Percentiles rank a stretch among this genome's conserved stretches.
phyloP scores from a whole-genome alignment of 2,329 filamentous ascomycete genomes.

The Fusarium equiseti region DNA sequence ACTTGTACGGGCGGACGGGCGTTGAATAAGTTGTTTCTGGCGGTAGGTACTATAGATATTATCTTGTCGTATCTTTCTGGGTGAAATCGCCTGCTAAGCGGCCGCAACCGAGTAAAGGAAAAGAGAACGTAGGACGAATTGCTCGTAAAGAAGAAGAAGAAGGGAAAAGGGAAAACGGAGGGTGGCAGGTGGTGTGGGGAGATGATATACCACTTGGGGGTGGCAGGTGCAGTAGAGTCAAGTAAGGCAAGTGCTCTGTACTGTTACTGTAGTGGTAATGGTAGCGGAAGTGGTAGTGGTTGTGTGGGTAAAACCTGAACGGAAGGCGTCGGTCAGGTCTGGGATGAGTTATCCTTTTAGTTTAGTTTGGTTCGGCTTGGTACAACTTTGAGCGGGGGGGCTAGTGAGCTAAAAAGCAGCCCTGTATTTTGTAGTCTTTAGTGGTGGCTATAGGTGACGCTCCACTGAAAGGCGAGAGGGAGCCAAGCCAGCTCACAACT shows the following conservation, averaged over 20 bases:
- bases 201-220: slow-evolving; percentile 47
- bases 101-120: slow-evolving; percentile 68
- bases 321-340: slow-evolving; percentile 3
- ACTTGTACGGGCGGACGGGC: slow-evolving; percentile 4
- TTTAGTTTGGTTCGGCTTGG: slow-evolving; percentile 11
- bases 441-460: slow-evolving; percentile 29
- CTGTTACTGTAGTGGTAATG: neutral
- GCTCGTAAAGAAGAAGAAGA: slow-evolving; percentile 64
- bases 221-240: neutral
- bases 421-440: slow-evolving; percentile 36
- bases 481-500: slow-evolving; percentile 38
- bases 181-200: slow-evolving; percentile 55
- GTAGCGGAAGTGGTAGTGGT: neutral
- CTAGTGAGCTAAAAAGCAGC: slow-evolving; percentile 34
- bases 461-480: slow-evolving; percentile 45
- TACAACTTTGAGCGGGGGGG: slow-evolving; percentile 1
- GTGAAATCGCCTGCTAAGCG: slow-evolving; percentile 69
- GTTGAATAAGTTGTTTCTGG: slow-evolving; percentile 1
- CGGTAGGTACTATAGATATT: slow-evolving; percentile 24
- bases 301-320: slow-evolving; percentile 26
- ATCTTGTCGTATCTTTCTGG: slow-evolving; percentile 35
- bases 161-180: slow-evolving; percentile 59
- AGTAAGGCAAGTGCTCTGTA: slow-evolving; percentile 5
- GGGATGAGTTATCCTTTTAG: slow-evolving; percentile 8
- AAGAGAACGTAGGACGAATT: slow-evolving; percentile 69